phyloP scores from a whole-genome alignment of 495 filamentous ascomycete genomes.

The Penicillium silybi region DNA sequence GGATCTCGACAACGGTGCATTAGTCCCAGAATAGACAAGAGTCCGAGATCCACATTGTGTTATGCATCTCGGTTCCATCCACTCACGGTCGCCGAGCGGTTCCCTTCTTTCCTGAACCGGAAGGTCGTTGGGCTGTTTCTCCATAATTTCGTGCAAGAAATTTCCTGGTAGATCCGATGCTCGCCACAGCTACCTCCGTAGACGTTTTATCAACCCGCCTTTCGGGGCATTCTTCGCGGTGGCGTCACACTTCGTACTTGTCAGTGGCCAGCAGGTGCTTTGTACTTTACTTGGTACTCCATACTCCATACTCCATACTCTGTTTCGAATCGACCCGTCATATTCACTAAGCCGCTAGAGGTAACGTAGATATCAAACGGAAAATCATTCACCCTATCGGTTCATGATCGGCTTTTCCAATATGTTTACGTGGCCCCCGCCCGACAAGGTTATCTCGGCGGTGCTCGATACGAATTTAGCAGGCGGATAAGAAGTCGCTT shows the following conservation, averaged over 20 bases:
- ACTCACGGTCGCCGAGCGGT: slow-evolving; percentile 1
- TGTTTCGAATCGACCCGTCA: too few species aligned
- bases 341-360: too few species aligned
- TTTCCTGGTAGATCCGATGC: background rate
- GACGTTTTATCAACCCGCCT: background rate
- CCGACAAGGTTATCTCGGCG: slow-evolving; percentile 8
- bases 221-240: background rate
- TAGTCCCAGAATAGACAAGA: background rate
- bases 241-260: background rate
- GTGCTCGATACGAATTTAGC: slow-evolving; percentile 2
- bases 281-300: background rate
- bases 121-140: slow-evolving; percentile 19
- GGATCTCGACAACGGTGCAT: background rate
- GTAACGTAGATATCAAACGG: background rate
- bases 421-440: background rate
- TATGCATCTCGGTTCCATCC: slow-evolving; percentile 17
- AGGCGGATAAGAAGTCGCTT: slow-evolving; percentile 13
- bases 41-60: slow-evolving; percentile 10
- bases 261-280: background rate
- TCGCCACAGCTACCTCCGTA: background rate
- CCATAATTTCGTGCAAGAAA: background rate
- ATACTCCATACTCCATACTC: background rate
- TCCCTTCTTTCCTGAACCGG: slow-evolving; percentile 19
- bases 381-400: background rate
- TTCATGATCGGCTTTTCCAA: background rate